phyloP scores from a whole-genome alignment of 2,329 filamentous ascomycete genomes.

The Zymoseptoria brevis region DNA sequence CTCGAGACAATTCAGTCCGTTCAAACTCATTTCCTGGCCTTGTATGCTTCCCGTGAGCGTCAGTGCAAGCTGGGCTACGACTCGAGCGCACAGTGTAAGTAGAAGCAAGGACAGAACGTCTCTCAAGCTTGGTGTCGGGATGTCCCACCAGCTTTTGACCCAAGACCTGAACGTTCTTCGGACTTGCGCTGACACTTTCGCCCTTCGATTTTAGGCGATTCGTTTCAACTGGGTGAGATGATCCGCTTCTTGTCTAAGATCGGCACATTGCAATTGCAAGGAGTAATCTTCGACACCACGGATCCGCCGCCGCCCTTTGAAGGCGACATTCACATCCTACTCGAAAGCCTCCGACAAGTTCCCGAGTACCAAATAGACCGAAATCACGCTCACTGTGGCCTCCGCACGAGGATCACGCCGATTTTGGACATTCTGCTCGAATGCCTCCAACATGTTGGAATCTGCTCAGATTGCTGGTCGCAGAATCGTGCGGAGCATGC shows the following conservation, averaged over 20 bases:
- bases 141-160: too few species aligned
- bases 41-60: slow-evolving; percentile 59
- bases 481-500: slow-evolving; percentile 33
- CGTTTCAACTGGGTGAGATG: slow-evolving; percentile 71
- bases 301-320: slow-evolving; percentile 45
- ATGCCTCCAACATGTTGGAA: slow-evolving; percentile 34
- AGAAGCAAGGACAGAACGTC: not conserved
- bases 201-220: slow-evolving; percentile 40
- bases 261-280: slow-evolving; percentile 50
- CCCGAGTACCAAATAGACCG: slow-evolving; percentile 67
- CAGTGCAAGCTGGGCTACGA: slow-evolving; percentile 72
- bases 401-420: slow-evolving; percentile 57
- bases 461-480: slow-evolving; percentile 41
- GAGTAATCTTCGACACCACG: slow-evolving; percentile 33
- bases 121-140: not conserved
- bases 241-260: slow-evolving; percentile 60
- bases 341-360: slow-evolving; percentile 56
- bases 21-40: slow-evolving; percentile 56
- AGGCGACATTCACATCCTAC: slow-evolving; percentile 54
- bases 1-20: slow-evolving; percentile 63
- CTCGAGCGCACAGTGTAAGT: slow-evolving; percentile 54
- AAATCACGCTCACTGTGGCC: slow-evolving; percentile 65
- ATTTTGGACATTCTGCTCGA: slow-evolving; percentile 56
- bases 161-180: too few species aligned
- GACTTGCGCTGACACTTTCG: not conserved